These are phyloP conservation scores for Cryptococcus sp. DNA, from an alignment of 1,284 basidiomycete species.

Conservation along the genomic window DNA sequence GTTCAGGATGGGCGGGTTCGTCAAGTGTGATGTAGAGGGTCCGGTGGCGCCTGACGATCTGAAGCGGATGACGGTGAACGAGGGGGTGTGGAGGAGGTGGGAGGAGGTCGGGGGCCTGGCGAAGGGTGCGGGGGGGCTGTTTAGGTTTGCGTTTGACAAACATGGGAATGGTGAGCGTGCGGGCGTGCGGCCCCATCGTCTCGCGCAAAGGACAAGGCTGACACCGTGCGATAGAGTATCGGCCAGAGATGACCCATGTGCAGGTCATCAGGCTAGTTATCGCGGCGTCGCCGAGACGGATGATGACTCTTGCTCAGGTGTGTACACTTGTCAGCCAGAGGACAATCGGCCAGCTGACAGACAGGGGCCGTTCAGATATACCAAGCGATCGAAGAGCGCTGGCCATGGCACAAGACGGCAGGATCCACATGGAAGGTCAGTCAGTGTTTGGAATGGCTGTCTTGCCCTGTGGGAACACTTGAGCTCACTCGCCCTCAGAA, in stretches of 20 bases:
- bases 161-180: slow-evolving; percentile 26
- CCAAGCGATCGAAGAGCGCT: slow-evolving; percentile 33
- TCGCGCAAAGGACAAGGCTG: not conserved
- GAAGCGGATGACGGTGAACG: slow-evolving; percentile 16
- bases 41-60: not conserved
- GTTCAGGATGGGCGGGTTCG: not conserved
- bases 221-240: slow-evolving; percentile 17
- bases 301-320: slow-evolving; percentile 32
- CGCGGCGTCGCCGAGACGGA: slow-evolving; percentile 29
- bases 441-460: not conserved
- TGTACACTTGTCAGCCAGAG: not conserved
- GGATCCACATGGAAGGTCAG: slow-evolving; percentile 28
- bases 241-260: slow-evolving; percentile 28
- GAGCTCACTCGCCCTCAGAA: slow-evolving; percentile 50
- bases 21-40: not conserved
- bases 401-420: slow-evolving; percentile 26
- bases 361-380: slow-evolving; percentile 29
- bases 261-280: slow-evolving; percentile 31
- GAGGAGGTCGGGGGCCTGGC: slow-evolving; percentile 25
- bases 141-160: slow-evolving; percentile 18
- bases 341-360: not conserved
- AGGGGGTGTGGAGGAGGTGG: slow-evolving; percentile 27
- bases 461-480: not conserved
- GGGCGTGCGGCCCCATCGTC: not conserved
- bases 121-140: slow-evolving; percentile 21